Evolutionary conservation across 192 early-diverging fungal species (phyloP), one percentile per base, ranked within the genome.

Genomic region (Umbelopsis vinacea): DNA sequence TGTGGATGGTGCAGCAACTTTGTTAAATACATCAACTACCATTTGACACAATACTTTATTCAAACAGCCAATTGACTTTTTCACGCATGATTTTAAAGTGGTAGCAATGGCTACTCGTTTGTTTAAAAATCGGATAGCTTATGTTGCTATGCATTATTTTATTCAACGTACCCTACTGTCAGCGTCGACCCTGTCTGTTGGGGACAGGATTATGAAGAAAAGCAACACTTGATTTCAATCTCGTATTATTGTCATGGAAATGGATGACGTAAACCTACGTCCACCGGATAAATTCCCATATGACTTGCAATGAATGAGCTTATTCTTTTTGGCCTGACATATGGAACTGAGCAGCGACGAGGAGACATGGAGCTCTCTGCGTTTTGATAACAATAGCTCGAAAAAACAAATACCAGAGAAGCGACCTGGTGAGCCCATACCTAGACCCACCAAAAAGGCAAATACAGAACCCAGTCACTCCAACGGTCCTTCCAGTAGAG

Each of bases 321-420:
- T 43, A 43, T 43, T 43, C 40, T 29, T 63, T 35, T 19, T 2
- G 29, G 26, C 8, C 33, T 5, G 33, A 63, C 33, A 29, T 63
- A 63, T 63, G 57, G 57, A 63, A 63, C 29, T 63, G 57, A 63
- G 57, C 33, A 63, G 57, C 26, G 57, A 63, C 57, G 57, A 63
- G 35, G 57, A 63, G 57, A 63, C 57, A 63, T 63, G 57, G 57
- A n/a, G 57, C 5, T 63, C 57, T 17, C n/a, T 63, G 33, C 57
- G 57, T 19, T n/a, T 63, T 37, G 57, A 63, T 37, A 63, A 35
- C 35, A 35, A 3, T 35, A 8, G 29, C 33, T 43, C 40, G 40
- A 63, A 63, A 14, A 63, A 63, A 35, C 57, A 37, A 35, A 63
- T 63, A 63, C 33, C 57, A 29, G 57, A 63, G 35, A 63, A 63